Evolutionary conservation across 2,329 filamentous ascomycete genomes (phyloP).

Genomic region (Ceratocystis cacaofunesta): DNA sequence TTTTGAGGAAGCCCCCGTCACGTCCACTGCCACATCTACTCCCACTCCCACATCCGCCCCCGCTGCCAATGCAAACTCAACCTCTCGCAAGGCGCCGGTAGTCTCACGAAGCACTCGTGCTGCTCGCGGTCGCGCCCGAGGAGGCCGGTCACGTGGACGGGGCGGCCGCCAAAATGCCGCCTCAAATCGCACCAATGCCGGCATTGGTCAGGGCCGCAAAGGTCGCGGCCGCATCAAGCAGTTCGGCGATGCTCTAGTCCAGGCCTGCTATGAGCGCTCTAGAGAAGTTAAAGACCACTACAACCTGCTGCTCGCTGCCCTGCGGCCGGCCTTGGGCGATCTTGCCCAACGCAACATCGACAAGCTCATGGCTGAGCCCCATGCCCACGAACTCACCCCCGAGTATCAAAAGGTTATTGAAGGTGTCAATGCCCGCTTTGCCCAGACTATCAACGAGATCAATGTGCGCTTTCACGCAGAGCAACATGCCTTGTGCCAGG

Average conservation of each 20-base stretch:
- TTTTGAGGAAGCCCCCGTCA: conserved; percentile 17
- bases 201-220: conserved; percentile 14
- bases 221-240: conserved; percentile 40
- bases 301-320: conserved; percentile 43
- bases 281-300: conserved; percentile 52
- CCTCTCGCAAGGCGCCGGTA: background rate
- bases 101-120: conserved; percentile 24
- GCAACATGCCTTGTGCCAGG: conserved; percentile 9
- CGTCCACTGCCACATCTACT: background rate
- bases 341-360: conserved; percentile 46
- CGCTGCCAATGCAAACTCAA: background rate
- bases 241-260: conserved; percentile 38
- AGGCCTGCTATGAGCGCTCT: conserved; percentile 47
- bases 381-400: conserved; percentile 36
- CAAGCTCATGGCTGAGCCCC: conserved; percentile 38
- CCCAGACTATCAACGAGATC: conserved; percentile 19
- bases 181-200: conserved; percentile 19
- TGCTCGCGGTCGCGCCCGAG: conserved; percentile 20
- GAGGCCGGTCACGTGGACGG: conserved; percentile 19
- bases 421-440: conserved; percentile 35
- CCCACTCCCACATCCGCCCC: background rate
- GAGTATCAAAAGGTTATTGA: conserved; percentile 38
- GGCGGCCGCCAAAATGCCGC: conserved; percentile 20
- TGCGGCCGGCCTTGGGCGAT: conserved; percentile 52
- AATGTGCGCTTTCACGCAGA: conserved; percentile 18